These are phyloP conservation scores for Tetracladium marchalianum DNA, from an alignment of 495 filamentous ascomycete species.

Conservation along the genomic window DNA sequence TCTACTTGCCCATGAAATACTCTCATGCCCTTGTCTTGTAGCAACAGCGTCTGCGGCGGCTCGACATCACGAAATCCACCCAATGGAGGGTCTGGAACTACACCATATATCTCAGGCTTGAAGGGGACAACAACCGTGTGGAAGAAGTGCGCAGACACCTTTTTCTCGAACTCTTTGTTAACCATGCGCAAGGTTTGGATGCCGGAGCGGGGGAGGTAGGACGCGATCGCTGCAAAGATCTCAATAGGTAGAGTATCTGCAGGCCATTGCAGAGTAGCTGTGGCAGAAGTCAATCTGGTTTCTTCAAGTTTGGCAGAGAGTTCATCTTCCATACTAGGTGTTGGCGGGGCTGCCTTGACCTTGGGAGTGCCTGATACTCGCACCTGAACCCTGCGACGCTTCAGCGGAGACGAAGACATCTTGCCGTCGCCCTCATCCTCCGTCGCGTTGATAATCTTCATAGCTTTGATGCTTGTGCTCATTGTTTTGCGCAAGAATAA, in stretches of 20 bases:
- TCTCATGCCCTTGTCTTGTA: slow-evolving; percentile 30
- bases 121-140: slow-evolving; percentile 43
- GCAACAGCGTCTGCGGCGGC: slow-evolving; percentile 8
- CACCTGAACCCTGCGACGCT: slow-evolving; percentile 8
- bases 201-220: slow-evolving; percentile 35
- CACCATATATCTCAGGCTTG: slow-evolving; percentile 40
- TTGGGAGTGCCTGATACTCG: background rate
- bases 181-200: slow-evolving; percentile 42
- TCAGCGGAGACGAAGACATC: slow-evolving; percentile 9
- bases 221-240: slow-evolving; percentile 35
- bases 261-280: slow-evolving; percentile 26
- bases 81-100: slow-evolving; percentile 9
- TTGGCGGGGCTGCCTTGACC: background rate
- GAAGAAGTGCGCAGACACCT: slow-evolving; percentile 36
- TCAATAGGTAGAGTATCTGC: slow-evolving; percentile 34
- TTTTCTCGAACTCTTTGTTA: slow-evolving; percentile 39
- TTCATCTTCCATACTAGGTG: background rate
- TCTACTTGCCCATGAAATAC: slow-evolving; percentile 28
- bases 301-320: background rate
- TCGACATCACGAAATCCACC: background rate
- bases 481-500: too few species aligned
- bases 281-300: background rate
- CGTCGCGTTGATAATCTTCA: too few species aligned
- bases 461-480: too few species aligned
- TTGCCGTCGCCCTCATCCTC: background rate